Conservation (phyloP, 495 filamentous ascomycete species). For the Penicillium taxi region DNA sequence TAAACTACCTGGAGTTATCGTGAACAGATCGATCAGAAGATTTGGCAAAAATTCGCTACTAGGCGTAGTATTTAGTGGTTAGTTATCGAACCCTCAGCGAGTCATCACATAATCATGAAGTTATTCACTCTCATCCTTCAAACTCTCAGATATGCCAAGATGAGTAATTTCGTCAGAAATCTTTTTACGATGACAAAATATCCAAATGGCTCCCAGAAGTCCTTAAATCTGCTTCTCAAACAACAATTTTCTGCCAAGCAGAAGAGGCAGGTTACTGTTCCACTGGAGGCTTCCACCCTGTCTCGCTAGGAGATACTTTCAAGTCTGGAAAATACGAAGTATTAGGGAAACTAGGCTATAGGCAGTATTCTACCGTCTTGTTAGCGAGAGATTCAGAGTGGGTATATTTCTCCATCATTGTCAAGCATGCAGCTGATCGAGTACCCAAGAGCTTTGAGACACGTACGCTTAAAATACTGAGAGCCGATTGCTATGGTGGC, state of each 20-base stretch:
- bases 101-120: too few species aligned
- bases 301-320: constrained; percentile 73
- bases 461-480: constrained; percentile 28
- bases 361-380: constrained; percentile 86
- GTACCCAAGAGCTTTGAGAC: constrained; percentile 12
- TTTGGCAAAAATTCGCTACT: too few species aligned
- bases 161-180: too few species aligned
- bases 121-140: too few species aligned
- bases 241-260: constrained; percentile 3
- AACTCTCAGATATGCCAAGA: too few species aligned
- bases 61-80: too few species aligned
- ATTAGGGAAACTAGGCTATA: constrained; percentile 83
- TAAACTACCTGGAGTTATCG: too few species aligned
- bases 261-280: constrained; percentile 83
- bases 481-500: constrained; percentile 24
- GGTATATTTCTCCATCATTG: constrained; percentile 3
- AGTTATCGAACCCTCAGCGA: too few species aligned
- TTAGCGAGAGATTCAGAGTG: constrained; percentile 38
- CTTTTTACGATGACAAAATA: too few species aligned
- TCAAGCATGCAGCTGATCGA: constrained; percentile 3
- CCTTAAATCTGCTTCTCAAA: constrained; percentile 4
- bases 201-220: constrained; percentile 4
- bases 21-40: too few species aligned
- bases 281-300: constrained; percentile 72
- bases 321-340: constrained; percentile 77